Evolutionary conservation across 306 rosid species (phyloP), one percentile per base, ranked within the genome.

Genomic region (Luffa aegyptiaca): DNA sequence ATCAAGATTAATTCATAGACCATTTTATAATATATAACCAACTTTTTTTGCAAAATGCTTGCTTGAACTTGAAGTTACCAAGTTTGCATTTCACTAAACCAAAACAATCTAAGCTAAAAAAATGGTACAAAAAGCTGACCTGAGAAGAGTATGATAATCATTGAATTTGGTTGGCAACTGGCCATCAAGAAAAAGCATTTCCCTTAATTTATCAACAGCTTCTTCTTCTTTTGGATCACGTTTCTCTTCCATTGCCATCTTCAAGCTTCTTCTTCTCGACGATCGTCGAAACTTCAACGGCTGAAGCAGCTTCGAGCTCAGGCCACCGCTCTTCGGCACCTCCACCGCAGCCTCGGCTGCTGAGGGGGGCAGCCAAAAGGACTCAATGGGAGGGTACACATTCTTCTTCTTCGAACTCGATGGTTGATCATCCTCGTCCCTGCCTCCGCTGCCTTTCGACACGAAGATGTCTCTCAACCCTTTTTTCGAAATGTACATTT

Each of bases 111-210:
- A 3, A 14, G 52, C 52, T 10, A 10, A 9, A 62, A 13, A 14
- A 8, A 8, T 0, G 1, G 33, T 2, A 63, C 70, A 26, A 31
- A 31, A 14, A 48, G 14, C 18, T 79, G 58, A 91, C 98, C 97
- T 81, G 5, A 94, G 63, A 83, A 94, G 98, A 33, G 98, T 94
- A 20, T 94, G 98, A 90, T 92, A 94, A 76, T 94, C 92, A 26
- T 88, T 83, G 81, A 89, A 92, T 80, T 91, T 87, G 11, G 88
- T 78, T 0, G 94, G 90, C 37, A 90, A 81, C 18, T 88, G 82
- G 5, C 80, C 90, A 31, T 91, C 90, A 18, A 78, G 63, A 6
- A 85, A 88, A 70, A 94, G 97, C 88, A 86, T 59, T 79, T 87
- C 57, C 4, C 97, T 89, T 49, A 94, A 91, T 16, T 77, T 35